A percentile compares a stretch with the other conserved stretches of the same genome.
These are phyloP conservation scores for Salicornia ramosissima DNA, from an alignment of 148 eudicot genomes.

Conservation along the genomic window DNA sequence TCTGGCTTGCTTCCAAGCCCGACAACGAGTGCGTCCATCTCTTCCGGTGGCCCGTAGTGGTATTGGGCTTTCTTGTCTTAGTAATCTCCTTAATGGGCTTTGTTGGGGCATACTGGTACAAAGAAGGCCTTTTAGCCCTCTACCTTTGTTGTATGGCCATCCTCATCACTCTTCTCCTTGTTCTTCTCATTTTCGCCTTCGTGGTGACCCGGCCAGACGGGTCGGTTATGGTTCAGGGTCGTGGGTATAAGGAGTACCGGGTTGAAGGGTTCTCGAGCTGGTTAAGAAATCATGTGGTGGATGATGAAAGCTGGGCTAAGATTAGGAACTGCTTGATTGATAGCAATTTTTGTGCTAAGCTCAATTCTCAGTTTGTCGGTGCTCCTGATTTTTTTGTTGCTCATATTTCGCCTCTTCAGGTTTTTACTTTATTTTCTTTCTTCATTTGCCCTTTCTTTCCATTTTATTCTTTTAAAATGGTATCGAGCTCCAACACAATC, in stretches of 20 bases:
- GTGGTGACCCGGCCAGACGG: conserved; percentile 69
- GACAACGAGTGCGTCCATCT: conserved; percentile 80
- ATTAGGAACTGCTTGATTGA: conserved; percentile 70
- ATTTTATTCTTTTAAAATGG: no score
- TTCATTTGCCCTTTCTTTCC: no score
- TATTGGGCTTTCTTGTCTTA: conserved; percentile 48
- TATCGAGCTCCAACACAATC: no score
- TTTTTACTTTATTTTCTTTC: conserved; percentile 4
- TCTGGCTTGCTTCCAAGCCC: conserved; percentile 85
- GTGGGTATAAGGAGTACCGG: conserved; percentile 58
- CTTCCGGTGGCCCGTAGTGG: conserved; percentile 77
- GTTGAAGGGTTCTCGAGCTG: conserved; percentile 65
- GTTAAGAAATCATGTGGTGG: conserved; percentile 58
- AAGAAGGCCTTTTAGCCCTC: conserved; percentile 55
- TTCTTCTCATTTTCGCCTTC: conserved; percentile 66
- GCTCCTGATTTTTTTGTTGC: conserved; percentile 60
- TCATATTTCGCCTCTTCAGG: conserved; percentile 84
- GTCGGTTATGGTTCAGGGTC: conserved; percentile 42
- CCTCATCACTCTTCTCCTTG: conserved; percentile 51
- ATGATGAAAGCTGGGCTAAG: conserved; percentile 54
- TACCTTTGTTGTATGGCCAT: conserved; percentile 75
- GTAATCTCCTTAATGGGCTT: conserved; percentile 66
- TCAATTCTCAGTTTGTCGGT: conserved; percentile 34
- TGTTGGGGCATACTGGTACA: conserved; percentile 74
- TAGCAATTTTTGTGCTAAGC: conserved; percentile 50